Conservation (phyloP, 768 basidiomycete species). For the Dioszegia aurantiaca region DNA sequence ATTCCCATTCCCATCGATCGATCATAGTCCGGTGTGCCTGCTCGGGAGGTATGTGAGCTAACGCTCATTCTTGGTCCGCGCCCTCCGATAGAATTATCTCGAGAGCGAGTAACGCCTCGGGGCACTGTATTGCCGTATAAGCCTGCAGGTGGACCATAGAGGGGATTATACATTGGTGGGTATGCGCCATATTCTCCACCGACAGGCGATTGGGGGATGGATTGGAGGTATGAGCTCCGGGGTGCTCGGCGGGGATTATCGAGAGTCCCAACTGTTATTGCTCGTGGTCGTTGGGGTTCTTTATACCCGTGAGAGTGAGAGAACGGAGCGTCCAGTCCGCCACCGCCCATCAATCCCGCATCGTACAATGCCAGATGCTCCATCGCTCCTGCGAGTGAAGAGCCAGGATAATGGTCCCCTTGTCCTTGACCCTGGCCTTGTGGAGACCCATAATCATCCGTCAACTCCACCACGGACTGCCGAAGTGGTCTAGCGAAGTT, state of each 20-base stretch:
- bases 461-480: constrained; percentile 25
- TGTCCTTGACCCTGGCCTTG: constrained; percentile 3
- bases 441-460: not conserved
- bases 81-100: constrained; percentile 21
- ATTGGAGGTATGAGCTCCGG: constrained; percentile 24
- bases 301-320: too few relatives aligned
- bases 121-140: constrained; percentile 11
- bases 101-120: constrained; percentile 6
- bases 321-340: not conserved
- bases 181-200: constrained; percentile 22
- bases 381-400: constrained; percentile 26
- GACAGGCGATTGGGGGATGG: constrained; percentile 42
- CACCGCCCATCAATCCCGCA: constrained; percentile 12
- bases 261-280: constrained; percentile 50
- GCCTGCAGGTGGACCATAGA: not conserved
- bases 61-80: constrained; percentile 34
- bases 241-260: constrained; percentile 32
- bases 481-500: constrained; percentile 69
- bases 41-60: constrained; percentile 39
- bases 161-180: constrained; percentile 3
- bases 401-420: constrained; percentile 1
- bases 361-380: constrained; percentile 39
- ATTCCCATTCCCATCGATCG: constrained; percentile 7
- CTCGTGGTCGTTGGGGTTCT: constrained; percentile 46
- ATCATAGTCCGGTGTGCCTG: constrained; percentile 44